phyloP scores from a whole-genome alignment of 257 asterid species.

The Phtheirospermum japonicum region DNA sequence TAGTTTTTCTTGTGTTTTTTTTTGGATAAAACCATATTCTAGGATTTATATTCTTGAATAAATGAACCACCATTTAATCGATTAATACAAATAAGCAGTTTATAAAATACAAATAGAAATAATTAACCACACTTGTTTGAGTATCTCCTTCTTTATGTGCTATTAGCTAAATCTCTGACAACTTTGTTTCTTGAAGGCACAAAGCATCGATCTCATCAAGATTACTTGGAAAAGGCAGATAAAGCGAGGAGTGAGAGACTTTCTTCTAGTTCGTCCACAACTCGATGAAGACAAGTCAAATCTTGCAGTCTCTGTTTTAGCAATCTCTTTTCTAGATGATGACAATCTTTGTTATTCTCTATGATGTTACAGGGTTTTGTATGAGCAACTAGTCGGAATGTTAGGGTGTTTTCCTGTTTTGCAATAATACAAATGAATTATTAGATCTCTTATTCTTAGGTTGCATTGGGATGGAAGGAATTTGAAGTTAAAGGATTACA shows the following conservation, averaged over 20 bases:
- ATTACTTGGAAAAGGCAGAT: conserved; percentile 85
- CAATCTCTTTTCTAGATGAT: conserved; percentile 16
- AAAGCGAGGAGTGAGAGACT: conserved; percentile 70
- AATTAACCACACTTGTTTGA: no score
- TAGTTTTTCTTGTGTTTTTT: no score
- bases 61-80: background rate
- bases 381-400: background rate
- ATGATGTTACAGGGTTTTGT: background rate
- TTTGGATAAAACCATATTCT: no score
- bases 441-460: background rate
- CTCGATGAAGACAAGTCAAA: conserved; percentile 31
- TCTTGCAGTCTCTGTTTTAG: background rate
- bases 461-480: no score
- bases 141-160: no score
- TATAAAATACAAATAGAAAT: background rate
- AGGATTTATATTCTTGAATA: background rate
- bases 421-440: background rate
- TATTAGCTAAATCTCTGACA: background rate
- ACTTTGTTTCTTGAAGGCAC: conserved; percentile 38
- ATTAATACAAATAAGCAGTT: no score
- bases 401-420: background rate
- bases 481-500: no score
- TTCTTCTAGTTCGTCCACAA: conserved; percentile 47
- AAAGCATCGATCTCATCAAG: conserved; percentile 86
- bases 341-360: background rate